Percentiles rank a stretch among this genome's conserved stretches.
These are phyloP conservation scores for Paecilomyces sp. DNA, from an alignment of 2,329 filamentous ascomycete genomes.

Conservation along the genomic window DNA sequence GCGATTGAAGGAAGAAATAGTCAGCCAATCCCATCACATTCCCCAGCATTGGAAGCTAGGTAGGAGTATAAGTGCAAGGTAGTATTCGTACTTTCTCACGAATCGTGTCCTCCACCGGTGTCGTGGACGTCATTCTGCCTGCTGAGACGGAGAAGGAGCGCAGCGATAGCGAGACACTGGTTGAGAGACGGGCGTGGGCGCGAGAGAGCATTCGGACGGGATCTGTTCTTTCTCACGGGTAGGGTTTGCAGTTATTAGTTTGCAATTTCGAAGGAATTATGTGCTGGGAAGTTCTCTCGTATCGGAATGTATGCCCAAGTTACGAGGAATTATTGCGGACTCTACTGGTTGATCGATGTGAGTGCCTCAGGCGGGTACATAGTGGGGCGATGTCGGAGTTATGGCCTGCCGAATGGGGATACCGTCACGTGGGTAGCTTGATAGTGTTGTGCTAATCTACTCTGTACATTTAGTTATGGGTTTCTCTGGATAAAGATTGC, in stretches of 20 bases:
- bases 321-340: no score
- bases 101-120: conserved; percentile 78
- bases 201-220: conserved; percentile 18
- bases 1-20: not conserved
- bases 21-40: conserved; percentile 5
- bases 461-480: no score
- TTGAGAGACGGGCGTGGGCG: conserved; percentile 15
- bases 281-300: no score
- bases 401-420: no score
- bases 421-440: no score
- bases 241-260: no score
- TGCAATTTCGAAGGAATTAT: not conserved
- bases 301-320: no score
- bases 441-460: no score
- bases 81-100: conserved; percentile 69
- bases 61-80: not conserved
- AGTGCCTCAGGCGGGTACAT: no score
- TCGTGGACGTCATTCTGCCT: conserved; percentile 48
- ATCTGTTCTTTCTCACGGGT: not conserved
- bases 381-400: no score
- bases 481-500: no score
- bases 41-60: conserved; percentile 2
- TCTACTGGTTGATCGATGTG: no score
- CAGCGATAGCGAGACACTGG: conserved; percentile 39
- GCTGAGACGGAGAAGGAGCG: conserved; percentile 18